Evolutionary conservation across 345 rosid genomes (phyloP), one percentile per base, ranked within the genome.

Genomic region (Rhizophora apiculata): DNA sequence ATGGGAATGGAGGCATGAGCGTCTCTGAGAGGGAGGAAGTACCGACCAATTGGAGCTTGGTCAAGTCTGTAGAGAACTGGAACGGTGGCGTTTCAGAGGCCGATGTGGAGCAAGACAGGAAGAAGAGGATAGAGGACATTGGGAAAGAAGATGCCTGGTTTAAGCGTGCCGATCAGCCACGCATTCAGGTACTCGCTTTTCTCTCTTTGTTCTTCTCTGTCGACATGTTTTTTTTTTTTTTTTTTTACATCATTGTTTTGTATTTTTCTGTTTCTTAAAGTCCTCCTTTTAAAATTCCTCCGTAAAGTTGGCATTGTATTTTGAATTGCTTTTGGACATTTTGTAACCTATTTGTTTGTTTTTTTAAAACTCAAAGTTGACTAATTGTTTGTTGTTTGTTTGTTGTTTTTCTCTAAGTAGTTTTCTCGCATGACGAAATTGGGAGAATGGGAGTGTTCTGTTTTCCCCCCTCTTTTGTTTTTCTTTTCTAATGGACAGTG

Each of bases 61-160:
- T 72, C 75, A 86, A 83, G 86, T 87, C 88, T 71, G 88, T 70
- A 4, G 60, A 6, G 59, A 87, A 86, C 57, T 88, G 88, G 16
- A 84, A 80, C 69, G 63, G 72, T 67, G 51, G 77, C 66, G 53
- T 52, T 31, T 48, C 58, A 10, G 75, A 63, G 32, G 67, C 65
- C 60, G 76, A 56, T 26, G 60, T 21, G 65, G 97, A 94, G 77
- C 92, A 80, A 68, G 84, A 72, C 57, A 86, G 97, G 89, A 82
- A 86, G 83, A 92, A 80, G 87, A 86, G 96, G 71, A 85, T 95
- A 15, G 99, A 95, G 76, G 96, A 92, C 72, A 90, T 95, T 31
- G 99, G 99, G 70, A 87, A 88, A 79, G 99, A 95, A 63, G 96
- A 89, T 19, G 96, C 96, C 34, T 95, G 99, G 99, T 95, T 95